Evolutionary conservation across 495 filamentous ascomycete genomes (phyloP).

Genomic region (Tuber borchii): DNA sequence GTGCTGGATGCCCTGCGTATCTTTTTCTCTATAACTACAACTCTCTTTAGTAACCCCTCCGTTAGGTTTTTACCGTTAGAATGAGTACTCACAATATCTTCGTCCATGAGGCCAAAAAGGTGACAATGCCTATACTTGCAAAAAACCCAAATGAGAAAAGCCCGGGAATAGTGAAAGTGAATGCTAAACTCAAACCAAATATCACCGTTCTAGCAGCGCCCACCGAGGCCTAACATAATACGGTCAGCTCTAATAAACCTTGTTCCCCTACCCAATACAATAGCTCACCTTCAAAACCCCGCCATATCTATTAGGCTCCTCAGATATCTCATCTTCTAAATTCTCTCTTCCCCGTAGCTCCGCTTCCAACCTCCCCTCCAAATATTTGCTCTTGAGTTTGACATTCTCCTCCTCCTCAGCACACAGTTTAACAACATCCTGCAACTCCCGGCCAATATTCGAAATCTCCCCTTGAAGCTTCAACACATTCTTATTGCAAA

Average conservation of each 20-base stretch:
- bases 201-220: neutral
- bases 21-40: neutral
- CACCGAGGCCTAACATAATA: neutral
- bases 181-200: neutral
- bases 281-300: neutral
- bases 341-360: neutral
- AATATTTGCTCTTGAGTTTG: neutral
- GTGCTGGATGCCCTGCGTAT: neutral
- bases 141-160: neutral
- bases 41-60: neutral
- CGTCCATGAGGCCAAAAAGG: neutral
- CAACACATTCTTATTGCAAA: slow-evolving; percentile 1
- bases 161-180: neutral
- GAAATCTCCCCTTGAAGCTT: neutral
- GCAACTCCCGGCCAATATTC: neutral
- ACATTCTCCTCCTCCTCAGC: neutral
- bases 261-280: neutral
- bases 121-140: neutral
- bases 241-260: neutral
- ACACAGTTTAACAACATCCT: neutral
- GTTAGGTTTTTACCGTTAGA: neutral
- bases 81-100: neutral
- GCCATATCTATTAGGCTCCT: neutral
- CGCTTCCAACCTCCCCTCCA: neutral
- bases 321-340: neutral